Evolutionary conservation across 2,329 filamentous ascomycete species (phyloP).

Genomic region (Neospermospora avenae): DNA sequence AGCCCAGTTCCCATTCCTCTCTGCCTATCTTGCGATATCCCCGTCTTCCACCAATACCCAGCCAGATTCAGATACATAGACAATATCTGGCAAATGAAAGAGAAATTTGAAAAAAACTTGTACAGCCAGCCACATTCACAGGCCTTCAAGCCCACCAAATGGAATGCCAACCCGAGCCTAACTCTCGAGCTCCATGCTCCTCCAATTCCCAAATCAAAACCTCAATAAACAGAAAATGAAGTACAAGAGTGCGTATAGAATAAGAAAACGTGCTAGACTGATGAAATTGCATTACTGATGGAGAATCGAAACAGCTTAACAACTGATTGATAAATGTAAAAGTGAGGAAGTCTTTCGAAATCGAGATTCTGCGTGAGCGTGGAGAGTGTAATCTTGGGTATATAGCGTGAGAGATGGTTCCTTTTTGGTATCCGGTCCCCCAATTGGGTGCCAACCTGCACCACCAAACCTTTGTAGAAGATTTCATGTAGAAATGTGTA

Average conservation of each 20-base stretch:
- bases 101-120: neutral
- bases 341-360: constrained; percentile 6
- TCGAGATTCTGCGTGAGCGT: constrained; percentile 32
- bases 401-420: constrained; percentile 20
- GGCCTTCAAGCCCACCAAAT: neutral
- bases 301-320: constrained; percentile 8
- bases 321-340: too few species aligned
- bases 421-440: constrained; percentile 7
- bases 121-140: neutral
- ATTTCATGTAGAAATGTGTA: neutral
- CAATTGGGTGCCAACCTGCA: constrained; percentile 25
- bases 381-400: constrained; percentile 29
- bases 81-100: neutral
- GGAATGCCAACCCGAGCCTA: neutral
- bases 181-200: constrained; percentile 1
- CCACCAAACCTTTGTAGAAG: constrained; percentile 22
- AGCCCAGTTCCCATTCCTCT: neutral
- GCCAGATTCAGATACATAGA: neutral
- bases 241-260: neutral
- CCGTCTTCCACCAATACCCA: constrained; percentile 6
- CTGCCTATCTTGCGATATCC: constrained; percentile 8
- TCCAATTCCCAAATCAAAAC: too few species aligned
- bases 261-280: neutral
- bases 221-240: neutral
- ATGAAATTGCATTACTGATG: too few species aligned